Percentiles rank a stretch among this genome's conserved stretches.
phyloP scores from a whole-genome alignment of 768 basidiomycete genomes.

The Termitomyces sp. region DNA sequence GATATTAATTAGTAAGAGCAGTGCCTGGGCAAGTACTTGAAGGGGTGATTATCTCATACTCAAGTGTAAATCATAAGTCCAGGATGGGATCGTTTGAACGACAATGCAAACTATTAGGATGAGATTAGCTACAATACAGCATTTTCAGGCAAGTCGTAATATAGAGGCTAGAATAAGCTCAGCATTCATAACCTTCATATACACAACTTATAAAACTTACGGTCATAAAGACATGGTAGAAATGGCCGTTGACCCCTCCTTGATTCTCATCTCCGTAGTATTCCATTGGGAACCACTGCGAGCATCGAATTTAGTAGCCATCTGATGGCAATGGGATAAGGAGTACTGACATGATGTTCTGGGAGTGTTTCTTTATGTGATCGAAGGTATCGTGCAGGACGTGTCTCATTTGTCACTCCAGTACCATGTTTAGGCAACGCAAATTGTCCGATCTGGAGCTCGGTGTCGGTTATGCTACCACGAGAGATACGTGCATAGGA shows the following conservation, averaged over 20 bases:
- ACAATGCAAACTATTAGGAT: not conserved
- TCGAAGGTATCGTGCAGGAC: conserved; percentile 64
- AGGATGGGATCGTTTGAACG: not conserved
- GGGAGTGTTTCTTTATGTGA: conserved; percentile 65
- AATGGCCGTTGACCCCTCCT: conserved; percentile 68
- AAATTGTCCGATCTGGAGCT: conserved; percentile 86
- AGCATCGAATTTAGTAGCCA: not conserved
- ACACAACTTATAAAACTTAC: conserved; percentile 33
- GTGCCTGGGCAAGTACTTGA: too few relatives aligned
- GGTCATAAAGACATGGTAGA: conserved; percentile 74
- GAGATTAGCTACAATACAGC: conserved; percentile 32
- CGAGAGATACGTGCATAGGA: conserved; percentile 82
- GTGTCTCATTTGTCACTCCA: conserved; percentile 53
- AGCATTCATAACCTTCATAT: not conserved
- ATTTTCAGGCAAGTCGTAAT: conserved; percentile 46
- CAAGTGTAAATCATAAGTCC: not conserved
- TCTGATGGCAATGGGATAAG: not conserved
- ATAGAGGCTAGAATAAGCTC: conserved; percentile 39
- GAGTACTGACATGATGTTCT: conserved; percentile 51
- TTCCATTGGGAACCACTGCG: conserved; percentile 74
- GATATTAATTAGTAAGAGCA: too few relatives aligned
- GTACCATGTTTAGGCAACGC: conserved; percentile 61
- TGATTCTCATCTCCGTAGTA: conserved; percentile 54
- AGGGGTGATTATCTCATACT: not conserved
- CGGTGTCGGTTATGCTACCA: conserved; percentile 85